Percentiles rank a stretch among this genome's conserved stretches.
Evolutionary conservation across 805 yeast genomes (phyloP).

Genomic region (Metschnikowia borealis): DNA sequence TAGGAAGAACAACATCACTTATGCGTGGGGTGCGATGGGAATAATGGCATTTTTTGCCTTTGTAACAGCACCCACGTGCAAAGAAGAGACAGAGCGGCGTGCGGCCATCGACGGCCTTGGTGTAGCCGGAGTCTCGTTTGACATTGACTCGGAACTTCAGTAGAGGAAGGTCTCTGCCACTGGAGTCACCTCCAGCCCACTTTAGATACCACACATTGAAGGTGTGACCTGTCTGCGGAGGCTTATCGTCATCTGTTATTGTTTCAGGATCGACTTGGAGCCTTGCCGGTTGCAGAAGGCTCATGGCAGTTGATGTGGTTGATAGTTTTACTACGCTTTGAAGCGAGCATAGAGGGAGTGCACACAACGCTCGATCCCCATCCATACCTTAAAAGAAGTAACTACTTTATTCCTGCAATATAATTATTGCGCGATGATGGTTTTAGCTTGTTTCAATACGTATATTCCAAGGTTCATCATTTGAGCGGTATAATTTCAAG

Average conservation of each 20-base stretch:
- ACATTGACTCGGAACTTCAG: conserved; percentile 60
- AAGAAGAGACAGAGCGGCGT: conserved; percentile 73
- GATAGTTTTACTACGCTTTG: neutral
- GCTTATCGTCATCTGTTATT: conserved; percentile 54
- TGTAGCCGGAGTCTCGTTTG: conserved; percentile 66
- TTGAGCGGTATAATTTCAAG: too few relatives aligned
- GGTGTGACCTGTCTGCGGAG: conserved; percentile 75
- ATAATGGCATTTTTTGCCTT: conserved; percentile 72
- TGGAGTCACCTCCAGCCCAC: conserved; percentile 75
- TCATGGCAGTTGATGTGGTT: neutral
- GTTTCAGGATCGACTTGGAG: conserved; percentile 65
- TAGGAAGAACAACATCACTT: conserved; percentile 53
- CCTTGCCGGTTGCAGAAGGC: conserved; percentile 51
- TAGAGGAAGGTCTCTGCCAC: conserved; percentile 40
- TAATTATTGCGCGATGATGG: too few relatives aligned
- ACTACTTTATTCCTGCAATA: too few relatives aligned
- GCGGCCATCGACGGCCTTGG: conserved; percentile 53
- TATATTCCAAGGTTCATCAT: too few relatives aligned
- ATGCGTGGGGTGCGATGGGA: conserved; percentile 71
- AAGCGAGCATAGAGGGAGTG: conserved; percentile 1
- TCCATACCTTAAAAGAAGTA: too few relatives aligned
- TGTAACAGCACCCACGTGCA: conserved; percentile 83
- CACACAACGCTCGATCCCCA: neutral
- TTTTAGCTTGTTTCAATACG: too few relatives aligned
- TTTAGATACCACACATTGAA: conserved; percentile 86